Conservation (phyloP, 306 rosid genomes). For the Mucuna pruriens region DNA sequence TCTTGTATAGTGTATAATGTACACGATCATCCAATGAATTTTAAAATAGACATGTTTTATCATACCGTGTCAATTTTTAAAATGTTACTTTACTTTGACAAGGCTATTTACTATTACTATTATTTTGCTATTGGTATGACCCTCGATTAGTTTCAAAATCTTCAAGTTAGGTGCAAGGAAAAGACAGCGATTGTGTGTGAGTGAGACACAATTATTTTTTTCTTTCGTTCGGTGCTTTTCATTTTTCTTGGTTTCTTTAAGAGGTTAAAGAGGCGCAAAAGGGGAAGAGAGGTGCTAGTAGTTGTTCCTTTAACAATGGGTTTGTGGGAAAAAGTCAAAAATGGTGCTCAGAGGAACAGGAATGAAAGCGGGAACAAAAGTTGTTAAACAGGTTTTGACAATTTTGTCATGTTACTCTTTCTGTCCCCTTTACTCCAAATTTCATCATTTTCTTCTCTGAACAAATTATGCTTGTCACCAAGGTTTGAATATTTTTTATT, state of each 20-base stretch:
- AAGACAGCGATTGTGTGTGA: neutral
- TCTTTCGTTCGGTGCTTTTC: conserved; percentile 32
- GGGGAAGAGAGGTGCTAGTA: neutral
- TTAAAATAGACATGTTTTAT: neutral
- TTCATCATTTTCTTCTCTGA: conserved; percentile 30
- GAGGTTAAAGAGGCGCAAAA: conserved; percentile 47
- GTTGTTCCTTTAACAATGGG: conserved; percentile 25
- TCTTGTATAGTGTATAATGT: neutral
- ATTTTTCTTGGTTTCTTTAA: conserved; percentile 31
- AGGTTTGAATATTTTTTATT: conserved; percentile 17
- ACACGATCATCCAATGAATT: neutral
- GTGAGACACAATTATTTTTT: conserved; percentile 8
- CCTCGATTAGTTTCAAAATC: conserved; percentile 39
- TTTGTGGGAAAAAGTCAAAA: conserved; percentile 53
- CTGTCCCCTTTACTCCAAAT: conserved; percentile 48
- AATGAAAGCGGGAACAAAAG: conserved; percentile 52
- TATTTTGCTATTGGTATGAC: neutral
- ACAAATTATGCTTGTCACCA: neutral
- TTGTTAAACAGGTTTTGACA: conserved; percentile 55
- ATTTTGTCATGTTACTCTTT: conserved; percentile 54
- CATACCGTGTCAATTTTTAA: too few species aligned
- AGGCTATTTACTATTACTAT: neutral
- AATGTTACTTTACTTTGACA: neutral
- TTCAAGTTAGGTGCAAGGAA: conserved; percentile 31
- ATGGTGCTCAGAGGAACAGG: conserved; percentile 22